These are phyloP conservation scores for Alternaria brassicicola DNA, from an alignment of 2,329 filamentous ascomycete species.

Conservation along the genomic window DNA sequence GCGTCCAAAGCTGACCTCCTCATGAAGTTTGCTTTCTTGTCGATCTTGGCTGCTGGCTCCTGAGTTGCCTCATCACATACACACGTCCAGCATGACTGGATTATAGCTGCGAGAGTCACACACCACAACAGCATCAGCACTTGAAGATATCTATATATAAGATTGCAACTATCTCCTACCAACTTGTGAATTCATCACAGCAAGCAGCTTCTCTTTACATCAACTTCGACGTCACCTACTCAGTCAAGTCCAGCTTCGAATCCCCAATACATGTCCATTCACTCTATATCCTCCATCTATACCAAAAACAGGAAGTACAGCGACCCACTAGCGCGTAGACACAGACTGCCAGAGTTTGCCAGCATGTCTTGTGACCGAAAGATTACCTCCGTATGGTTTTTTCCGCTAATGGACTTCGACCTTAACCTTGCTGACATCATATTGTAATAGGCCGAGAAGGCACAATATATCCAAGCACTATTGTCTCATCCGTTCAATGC, in stretches of 20 bases:
- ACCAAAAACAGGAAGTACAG: conserved; percentile 31
- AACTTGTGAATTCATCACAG: conserved; percentile 16
- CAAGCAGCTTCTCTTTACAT: conserved; percentile 12
- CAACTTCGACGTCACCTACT: conserved; percentile 13
- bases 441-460: conserved; percentile 51
- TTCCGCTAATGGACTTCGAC: background rate
- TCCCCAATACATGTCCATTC: conserved; percentile 28
- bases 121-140: conserved; percentile 1
- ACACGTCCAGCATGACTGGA: conserved; percentile 1
- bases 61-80: background rate
- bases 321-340: conserved; percentile 34
- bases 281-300: conserved; percentile 26
- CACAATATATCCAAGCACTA: conserved; percentile 67
- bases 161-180: background rate
- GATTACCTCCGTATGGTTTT: conserved; percentile 33
- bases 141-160: conserved; percentile 28
- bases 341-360: conserved; percentile 28
- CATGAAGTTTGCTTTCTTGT: conserved; percentile 4
- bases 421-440: background rate
- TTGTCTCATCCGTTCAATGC: conserved; percentile 74
- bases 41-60: background rate
- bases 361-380: conserved; percentile 35
- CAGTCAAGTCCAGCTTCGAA: conserved; percentile 6
- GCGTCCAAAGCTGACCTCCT: conserved; percentile 24
- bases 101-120: background rate